Base-by-base conservation (phyloP, 345 rosid genomes). In the Linum trigynum region DNA sequence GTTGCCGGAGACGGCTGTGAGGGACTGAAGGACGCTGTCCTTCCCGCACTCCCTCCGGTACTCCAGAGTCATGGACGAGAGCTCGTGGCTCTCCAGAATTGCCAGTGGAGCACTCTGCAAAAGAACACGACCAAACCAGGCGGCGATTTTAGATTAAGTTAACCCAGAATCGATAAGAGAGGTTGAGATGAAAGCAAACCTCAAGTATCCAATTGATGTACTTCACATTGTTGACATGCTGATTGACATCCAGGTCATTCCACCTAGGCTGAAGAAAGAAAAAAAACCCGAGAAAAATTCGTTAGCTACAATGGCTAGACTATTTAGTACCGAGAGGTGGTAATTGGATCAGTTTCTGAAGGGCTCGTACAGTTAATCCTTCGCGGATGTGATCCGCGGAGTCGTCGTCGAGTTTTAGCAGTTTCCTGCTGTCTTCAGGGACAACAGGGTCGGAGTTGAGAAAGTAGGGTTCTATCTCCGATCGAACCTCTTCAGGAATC, bases 381-480 rank as follows among this genome's bases (percentile, higher is more conserved):
- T 57, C 2, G 23, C 12, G 61, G 10, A 9, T n/a, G 61, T 17
- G 61, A 57, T 57, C 16, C 23, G 16, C 23, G 8, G 40, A 40
- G 17, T 62, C 48, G 16, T 40, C 57, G 38, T 68, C 73, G 7
- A 70, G 9, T 11, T 51, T 9, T 11, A 0, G 12, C 2, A 66
- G 14, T 36, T 55, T 71, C 14, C n/a, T 45, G 38, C 38, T 11
- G 56, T 45, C 51, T 1, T 59, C 63, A 2, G 50, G 32, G 3
- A 68, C 8, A 39, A 68, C 23, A 48, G 78, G 61, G 38, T 37
- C 59, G 36, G 63, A 12, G 5, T 63, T 37, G 62, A 41, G 45
- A 23, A 56, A 2, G 41, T 16, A 50, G 39, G 76, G 78, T 11
- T 12, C 36, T 0, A 74, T 1, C 32, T 78, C 78, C 12, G 39